Percentiles rank a stretch among this genome's conserved stretches.
Conservation (phyloP, 768 basidiomycete species). For the Auriculariales sp. region DNA sequence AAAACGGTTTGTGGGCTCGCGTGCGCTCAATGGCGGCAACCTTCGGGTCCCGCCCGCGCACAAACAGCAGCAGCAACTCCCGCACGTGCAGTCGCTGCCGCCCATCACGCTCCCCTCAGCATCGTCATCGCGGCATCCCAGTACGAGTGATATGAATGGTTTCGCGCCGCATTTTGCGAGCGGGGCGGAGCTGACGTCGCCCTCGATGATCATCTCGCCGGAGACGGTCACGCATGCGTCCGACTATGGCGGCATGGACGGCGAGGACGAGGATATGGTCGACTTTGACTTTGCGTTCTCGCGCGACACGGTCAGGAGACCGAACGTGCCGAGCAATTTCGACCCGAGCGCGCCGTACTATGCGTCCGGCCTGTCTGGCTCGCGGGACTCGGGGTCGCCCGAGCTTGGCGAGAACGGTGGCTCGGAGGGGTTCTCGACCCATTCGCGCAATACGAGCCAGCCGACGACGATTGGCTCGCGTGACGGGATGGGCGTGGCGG, state of each 20-base stretch:
- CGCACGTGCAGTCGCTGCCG: not conserved
- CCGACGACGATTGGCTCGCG: not conserved
- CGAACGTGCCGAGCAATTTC: not conserved
- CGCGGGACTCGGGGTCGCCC: not conserved
- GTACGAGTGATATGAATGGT: not conserved
- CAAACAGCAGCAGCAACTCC: not conserved
- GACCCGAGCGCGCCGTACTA: not conserved
- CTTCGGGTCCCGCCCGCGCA: not conserved
- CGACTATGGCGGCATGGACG: no score
- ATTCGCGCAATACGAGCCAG: not conserved
- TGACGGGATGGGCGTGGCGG: not conserved
- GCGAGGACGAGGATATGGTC: constrained; percentile 34
- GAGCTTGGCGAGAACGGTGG: not conserved
- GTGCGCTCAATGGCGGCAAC: not conserved
- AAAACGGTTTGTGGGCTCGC: not conserved
- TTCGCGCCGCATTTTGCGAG: not conserved
- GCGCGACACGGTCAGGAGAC: not conserved
- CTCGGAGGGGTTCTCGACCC: not conserved
- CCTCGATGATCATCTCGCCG: not conserved
- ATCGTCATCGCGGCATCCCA: not conserved
- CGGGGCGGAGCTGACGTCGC: not conserved
- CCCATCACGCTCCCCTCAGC: not conserved
- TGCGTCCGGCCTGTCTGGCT: not conserved
- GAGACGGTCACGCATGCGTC: no score
- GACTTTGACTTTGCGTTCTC: constrained; percentile 39